These are phyloP conservation scores for Cutaneotrichosporon cutaneum DNA, from an alignment of 1,284 basidiomycete genomes.

Conservation along the genomic window DNA sequence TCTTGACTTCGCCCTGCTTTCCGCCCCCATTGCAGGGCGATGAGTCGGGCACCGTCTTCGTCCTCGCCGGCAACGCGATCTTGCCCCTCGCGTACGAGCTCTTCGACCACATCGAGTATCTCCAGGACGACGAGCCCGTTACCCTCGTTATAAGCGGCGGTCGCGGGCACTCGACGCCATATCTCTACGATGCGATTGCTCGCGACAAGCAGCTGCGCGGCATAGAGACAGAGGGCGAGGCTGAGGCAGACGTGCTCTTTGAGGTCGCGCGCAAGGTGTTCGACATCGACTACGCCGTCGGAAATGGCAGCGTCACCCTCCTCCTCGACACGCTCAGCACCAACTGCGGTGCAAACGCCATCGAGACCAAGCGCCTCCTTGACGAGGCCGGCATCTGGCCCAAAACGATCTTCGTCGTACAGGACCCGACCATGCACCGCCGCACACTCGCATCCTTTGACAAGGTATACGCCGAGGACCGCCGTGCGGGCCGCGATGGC, in stretches of 20 bases:
- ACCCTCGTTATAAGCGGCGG: neutral
- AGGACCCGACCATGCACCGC: conserved; percentile 1
- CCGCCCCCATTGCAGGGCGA: neutral
- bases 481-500: neutral
- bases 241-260: neutral
- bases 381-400: neutral
- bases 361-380: neutral
- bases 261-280: neutral
- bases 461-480: neutral
- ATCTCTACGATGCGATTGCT: neutral
- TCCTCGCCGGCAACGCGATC: neutral
- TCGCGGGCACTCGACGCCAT: neutral
- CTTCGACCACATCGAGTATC: neutral
- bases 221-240: neutral
- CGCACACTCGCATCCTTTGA: neutral
- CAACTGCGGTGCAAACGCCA: conserved; percentile 1
- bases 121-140: neutral
- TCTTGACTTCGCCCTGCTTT: neutral
- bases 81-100: neutral
- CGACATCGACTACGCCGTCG: neutral
- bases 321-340: neutral
- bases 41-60: neutral
- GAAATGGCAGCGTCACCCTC: neutral
- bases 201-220: neutral
- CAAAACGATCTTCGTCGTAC: neutral